These are phyloP conservation scores for Noccaea bulbosa DNA, from an alignment of 345 rosid species.

Conservation along the genomic window DNA sequence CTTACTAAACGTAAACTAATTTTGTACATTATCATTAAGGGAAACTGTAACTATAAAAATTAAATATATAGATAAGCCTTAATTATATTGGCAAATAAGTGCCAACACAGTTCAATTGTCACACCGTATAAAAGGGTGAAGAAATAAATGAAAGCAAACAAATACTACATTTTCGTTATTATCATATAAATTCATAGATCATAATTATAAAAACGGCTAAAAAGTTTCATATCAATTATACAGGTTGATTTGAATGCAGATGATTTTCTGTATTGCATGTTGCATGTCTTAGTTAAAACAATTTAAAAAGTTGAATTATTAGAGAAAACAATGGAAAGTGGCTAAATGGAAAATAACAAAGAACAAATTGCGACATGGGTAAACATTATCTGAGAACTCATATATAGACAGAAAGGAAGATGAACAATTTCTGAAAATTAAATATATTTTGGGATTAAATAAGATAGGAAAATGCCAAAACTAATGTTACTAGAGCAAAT, in stretches of 20 bases:
- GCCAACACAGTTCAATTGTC: conserved; percentile 32
- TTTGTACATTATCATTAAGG: conserved; percentile 2
- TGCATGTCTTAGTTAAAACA: conserved; percentile 25
- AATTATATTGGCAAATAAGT: conserved; percentile 7
- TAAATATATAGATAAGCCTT: not conserved
- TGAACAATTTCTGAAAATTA: not conserved
- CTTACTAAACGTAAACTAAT: conserved; percentile 21
- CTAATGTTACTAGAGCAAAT: conserved; percentile 17
- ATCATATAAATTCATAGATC: not conserved
- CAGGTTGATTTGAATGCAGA: conserved; percentile 5
- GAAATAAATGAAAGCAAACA: conserved; percentile 10
- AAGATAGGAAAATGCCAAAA: conserved; percentile 27
- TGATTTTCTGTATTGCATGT: conserved; percentile 17
- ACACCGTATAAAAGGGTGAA: conserved; percentile 32
- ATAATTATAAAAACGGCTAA: not conserved
- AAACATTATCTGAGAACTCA: conserved; percentile 25
- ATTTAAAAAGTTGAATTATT: conserved; percentile 20
- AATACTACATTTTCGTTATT: not conserved
- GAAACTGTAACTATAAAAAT: not conserved
- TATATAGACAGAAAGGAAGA: conserved; percentile 3
- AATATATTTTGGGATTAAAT: conserved; percentile 11
- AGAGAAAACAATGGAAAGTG: conserved; percentile 41
- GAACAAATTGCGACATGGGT: conserved; percentile 38
- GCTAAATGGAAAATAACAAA: conserved; percentile 43
- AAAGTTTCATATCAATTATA: not conserved